Conservation (phyloP, 768 basidiomycete species). For the Leucosporidium creatinivorum region DNA sequence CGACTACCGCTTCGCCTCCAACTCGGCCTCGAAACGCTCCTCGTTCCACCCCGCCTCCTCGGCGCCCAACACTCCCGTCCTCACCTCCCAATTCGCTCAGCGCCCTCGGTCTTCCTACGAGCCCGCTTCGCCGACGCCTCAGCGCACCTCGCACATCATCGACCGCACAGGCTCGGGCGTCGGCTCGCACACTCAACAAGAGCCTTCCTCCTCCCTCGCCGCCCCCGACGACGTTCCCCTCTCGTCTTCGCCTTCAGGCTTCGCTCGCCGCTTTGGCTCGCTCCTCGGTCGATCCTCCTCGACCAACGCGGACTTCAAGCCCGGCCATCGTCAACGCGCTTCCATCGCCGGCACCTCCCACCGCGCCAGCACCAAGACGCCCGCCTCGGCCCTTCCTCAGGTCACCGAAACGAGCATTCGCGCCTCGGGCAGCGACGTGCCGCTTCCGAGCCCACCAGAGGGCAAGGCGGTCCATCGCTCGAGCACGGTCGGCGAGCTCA, state of each 20-base stretch:
- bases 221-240: neutral
- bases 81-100: neutral
- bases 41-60: neutral
- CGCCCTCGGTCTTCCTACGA: neutral
- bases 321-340: slow-evolving; percentile 23
- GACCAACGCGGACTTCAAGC: neutral
- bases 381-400: slow-evolving; percentile 28
- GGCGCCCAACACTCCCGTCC: slow-evolving; percentile 1
- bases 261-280: slow-evolving; percentile 37
- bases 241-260: slow-evolving; percentile 5
- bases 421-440: slow-evolving; percentile 17
- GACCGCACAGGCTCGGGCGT: neutral
- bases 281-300: slow-evolving; percentile 29
- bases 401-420: slow-evolving; percentile 22
- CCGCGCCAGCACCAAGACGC: slow-evolving; percentile 24
- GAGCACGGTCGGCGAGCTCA: slow-evolving; percentile 26
- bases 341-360: slow-evolving; percentile 28
- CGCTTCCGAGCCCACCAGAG: slow-evolving; percentile 19
- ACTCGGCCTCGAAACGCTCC: neutral
- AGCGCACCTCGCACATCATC: neutral
- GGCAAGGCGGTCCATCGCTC: slow-evolving; percentile 26
- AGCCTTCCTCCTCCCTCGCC: no score
- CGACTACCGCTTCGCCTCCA: no score
- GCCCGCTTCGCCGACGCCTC: neutral
- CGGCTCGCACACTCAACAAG: no score